Base-by-base conservation (phyloP, 805 yeast genomes). In the Candida ulmi region DNA sequence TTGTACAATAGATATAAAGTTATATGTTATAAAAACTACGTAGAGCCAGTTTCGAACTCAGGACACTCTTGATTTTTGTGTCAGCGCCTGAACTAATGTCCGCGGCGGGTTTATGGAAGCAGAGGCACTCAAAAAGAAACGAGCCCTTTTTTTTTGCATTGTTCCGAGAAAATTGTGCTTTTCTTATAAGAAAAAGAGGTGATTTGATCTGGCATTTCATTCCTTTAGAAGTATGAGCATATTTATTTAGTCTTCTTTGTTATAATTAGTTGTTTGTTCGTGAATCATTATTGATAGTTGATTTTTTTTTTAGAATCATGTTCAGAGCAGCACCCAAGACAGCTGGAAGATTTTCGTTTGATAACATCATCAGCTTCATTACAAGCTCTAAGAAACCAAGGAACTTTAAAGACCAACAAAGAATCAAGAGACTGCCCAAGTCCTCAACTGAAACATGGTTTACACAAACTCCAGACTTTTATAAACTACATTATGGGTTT, bases 401-500 rank as follows among this genome's bases (percentile, higher is more conserved):
- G n/a, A 8, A 8, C 4, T 28, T 16, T 8, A 16, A 28, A 28
- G 31, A 28, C n/a, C 31, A 28, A 28, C 28, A 26, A 13, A 13
- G 28, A 13, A 11, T 13, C 11, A 26, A 26, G n/a, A 26, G 28
- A 13, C 12, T 31, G 11, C 34, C 34, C 12, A 5, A 5, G 8
- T 9, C 21, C 29, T 30, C 31, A 29, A 35, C 38, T 17, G 18
- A 28, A 16, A 29, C 31, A 35, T 30, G 31, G n/a, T 35, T 35
- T 33, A 30, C 38, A 17, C n/a, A 15, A 5, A 53, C 58, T 1
- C 54, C 57, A 2, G 74, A 68, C 40, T 57, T 58, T 39, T 71
- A 47, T 57, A 66, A 64, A 43, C 67, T 74, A 40, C 69, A 70
- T 5, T 67, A 65, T 41, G 63, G 65, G 3, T 68, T 68, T 50